A percentile compares a stretch with the other conserved stretches of the same genome.
Evolutionary conservation across 495 filamentous ascomycete species (phyloP).

Genomic region (Penicillium bovifimosum): DNA sequence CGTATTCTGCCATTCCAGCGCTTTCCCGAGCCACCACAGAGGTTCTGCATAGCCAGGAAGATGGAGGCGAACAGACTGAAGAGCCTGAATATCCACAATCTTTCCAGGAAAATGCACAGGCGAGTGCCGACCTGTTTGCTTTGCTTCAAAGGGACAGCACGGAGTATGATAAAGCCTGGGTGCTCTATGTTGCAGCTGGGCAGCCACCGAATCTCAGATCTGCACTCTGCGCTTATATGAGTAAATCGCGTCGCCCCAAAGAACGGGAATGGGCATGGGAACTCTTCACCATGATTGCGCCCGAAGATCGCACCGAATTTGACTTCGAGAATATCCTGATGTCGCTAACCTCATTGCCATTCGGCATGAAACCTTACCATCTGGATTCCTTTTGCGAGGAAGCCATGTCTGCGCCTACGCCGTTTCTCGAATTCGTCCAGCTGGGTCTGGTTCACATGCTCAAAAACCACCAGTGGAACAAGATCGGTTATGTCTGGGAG

Average conservation of each 20-base stretch:
- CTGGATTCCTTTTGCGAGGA: slow-evolving; percentile 26
- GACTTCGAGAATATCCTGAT: slow-evolving; percentile 36
- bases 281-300: slow-evolving; percentile 37
- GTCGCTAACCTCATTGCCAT: slow-evolving; percentile 21
- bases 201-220: slow-evolving; percentile 21
- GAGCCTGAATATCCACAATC: neutral
- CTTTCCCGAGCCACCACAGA: neutral
- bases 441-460: slow-evolving; percentile 30
- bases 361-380: slow-evolving; percentile 6
- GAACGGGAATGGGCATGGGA: slow-evolving; percentile 37
- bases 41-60: neutral
- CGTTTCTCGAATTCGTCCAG: slow-evolving; percentile 15
- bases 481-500: slow-evolving; percentile 5
- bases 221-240: slow-evolving; percentile 36
- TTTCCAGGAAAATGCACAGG: neutral
- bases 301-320: slow-evolving; percentile 21
- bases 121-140: slow-evolving; percentile 13
- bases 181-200: slow-evolving; percentile 29
- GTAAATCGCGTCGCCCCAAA: slow-evolving; percentile 23
- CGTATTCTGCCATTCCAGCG: slow-evolving; percentile 24
- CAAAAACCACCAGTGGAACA: slow-evolving; percentile 32
- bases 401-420: slow-evolving; percentile 21
- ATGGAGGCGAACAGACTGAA: neutral
- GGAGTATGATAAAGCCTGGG: slow-evolving; percentile 34
- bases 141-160: slow-evolving; percentile 14